Conservation (phyloP, 1,139 yeast species). For the Debaryomyces fabryi region DNA sequence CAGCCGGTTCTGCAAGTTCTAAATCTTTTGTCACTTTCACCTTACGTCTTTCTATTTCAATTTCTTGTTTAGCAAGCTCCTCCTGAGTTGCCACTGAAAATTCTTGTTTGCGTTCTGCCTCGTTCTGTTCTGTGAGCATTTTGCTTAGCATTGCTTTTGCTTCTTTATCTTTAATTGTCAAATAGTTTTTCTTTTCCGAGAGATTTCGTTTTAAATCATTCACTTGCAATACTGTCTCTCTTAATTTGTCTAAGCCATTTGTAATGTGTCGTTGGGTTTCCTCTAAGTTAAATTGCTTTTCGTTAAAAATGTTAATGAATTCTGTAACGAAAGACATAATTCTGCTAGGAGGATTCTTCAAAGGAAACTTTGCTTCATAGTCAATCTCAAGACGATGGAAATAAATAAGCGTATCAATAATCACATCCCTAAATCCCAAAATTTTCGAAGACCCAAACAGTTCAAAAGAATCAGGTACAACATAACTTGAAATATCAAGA, state of each 20-base stretch:
- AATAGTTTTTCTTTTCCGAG: conserved; percentile 52
- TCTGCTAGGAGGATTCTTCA: conserved; percentile 43
- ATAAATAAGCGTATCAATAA: conserved; percentile 49
- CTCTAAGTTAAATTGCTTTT: conserved; percentile 55
- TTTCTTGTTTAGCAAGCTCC: conserved; percentile 69
- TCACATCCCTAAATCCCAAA: conserved; percentile 45
- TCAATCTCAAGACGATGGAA: conserved; percentile 41
- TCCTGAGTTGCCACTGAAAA: conserved; percentile 79
- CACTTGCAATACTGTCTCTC: conserved; percentile 78
- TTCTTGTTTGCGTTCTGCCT: conserved; percentile 87
- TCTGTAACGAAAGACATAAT: conserved; percentile 55
- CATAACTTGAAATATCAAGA: conserved; percentile 49
- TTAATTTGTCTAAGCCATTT: conserved; percentile 72
- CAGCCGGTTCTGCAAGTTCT: conserved; percentile 80
- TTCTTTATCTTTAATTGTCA: conserved; percentile 61
- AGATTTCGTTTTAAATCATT: conserved; percentile 58
- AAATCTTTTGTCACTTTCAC: conserved; percentile 62
- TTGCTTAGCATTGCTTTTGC: conserved; percentile 72
- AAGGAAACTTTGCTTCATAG: conserved; percentile 13
- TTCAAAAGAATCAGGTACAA: conserved; percentile 28
- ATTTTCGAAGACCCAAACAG: conserved; percentile 19
- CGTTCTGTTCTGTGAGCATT: conserved; percentile 88
- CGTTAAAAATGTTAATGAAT: conserved; percentile 47
- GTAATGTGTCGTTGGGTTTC: conserved; percentile 73
- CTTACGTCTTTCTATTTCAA: conserved; percentile 58